Percentiles rank a stretch among this genome's conserved stretches.
Conservation (phyloP, 2,329 filamentous ascomycete species). For the Ceratocystis destructans region DNA sequence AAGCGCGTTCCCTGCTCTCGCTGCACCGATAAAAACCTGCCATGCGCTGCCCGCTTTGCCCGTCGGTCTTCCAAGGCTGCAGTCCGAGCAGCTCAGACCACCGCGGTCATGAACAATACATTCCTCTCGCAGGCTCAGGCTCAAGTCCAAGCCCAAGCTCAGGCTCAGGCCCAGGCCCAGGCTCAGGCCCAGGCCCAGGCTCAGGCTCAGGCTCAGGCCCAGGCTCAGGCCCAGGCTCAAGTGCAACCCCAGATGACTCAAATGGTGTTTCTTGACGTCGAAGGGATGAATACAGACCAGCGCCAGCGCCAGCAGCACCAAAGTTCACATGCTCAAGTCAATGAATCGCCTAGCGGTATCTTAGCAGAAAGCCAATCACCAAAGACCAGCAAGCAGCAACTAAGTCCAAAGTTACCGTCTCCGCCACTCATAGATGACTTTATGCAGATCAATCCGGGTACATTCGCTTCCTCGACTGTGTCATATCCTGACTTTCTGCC, state of each 20-base stretch:
- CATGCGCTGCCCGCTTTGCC: conserved; percentile 35
- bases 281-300: conserved; percentile 20
- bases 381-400: conserved; percentile 25
- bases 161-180: background rate
- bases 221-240: background rate
- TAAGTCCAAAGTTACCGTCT: conserved; percentile 15
- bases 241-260: background rate
- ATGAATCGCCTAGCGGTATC: background rate
- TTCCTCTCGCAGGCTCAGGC: conserved; percentile 15
- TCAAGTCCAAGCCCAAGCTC: background rate
- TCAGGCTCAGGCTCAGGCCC: background rate
- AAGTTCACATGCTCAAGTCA: background rate
- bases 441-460: conserved; percentile 27
- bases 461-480: conserved; percentile 28
- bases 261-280: conserved; percentile 29
- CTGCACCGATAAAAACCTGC: conserved; percentile 27
- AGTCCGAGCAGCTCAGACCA: conserved; percentile 31
- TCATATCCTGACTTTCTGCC: conserved; percentile 33
- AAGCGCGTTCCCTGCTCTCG: conserved; percentile 29
- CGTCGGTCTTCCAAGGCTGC: conserved; percentile 37
- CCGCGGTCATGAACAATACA: conserved; percentile 19
- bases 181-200: background rate
- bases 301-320: conserved; percentile 10
- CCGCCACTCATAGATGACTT: conserved; percentile 29
- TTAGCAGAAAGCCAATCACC: conserved; percentile 26